Base-by-base conservation (phyloP, 371 early-diverging fungal species). In the Mucor saturninus region DNA sequence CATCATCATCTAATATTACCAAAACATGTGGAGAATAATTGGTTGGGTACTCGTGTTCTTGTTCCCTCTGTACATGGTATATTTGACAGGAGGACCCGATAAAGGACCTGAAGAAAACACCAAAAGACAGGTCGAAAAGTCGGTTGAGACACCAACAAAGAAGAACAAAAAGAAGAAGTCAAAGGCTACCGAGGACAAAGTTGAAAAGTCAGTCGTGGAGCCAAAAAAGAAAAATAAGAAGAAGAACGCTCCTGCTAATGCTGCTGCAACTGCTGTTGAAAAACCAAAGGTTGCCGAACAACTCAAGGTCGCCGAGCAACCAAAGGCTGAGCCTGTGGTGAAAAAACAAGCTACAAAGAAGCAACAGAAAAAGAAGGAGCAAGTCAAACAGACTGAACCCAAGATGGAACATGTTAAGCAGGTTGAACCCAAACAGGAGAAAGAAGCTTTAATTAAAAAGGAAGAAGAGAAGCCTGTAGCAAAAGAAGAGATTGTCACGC, bases 401-500 rank as follows among this genome's bases (percentile, higher is more conserved):
- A 68, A 68, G 5, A 75, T 67, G 51, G 61, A 72, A 46, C 13
- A 39, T 9, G 62, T 62, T 21, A 58, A 65, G 37, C 54, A 64
- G 26, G 15, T 15, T 6, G 46, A 15, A 5, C 30, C 31, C 14
- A 39, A 54, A 2, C 56, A 32, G 21, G 56, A 66, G 32, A 21
- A 21, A 21, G 43, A 61, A 50, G 37, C 61, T 28, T 21, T 50
- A 1, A 38, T 11, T 8, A 37, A 48, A 28, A 28, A 40, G 51
- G 28, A 31, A 15, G 46, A 61, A 43, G 30, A 49, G 2, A 30
- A 29, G 21, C 53, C 15, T 21, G 3, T 53, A 10, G n/a, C 21
- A 14, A 58, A 56, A 7, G 48, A 53, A 2, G 49, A 59, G 13
- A 8, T 5, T 6, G 46, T 8, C n/a, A 21, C 21, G 8, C 26